phyloP scores from a whole-genome alignment of 2,329 filamentous ascomycete species.

The Penicillium sp. region DNA sequence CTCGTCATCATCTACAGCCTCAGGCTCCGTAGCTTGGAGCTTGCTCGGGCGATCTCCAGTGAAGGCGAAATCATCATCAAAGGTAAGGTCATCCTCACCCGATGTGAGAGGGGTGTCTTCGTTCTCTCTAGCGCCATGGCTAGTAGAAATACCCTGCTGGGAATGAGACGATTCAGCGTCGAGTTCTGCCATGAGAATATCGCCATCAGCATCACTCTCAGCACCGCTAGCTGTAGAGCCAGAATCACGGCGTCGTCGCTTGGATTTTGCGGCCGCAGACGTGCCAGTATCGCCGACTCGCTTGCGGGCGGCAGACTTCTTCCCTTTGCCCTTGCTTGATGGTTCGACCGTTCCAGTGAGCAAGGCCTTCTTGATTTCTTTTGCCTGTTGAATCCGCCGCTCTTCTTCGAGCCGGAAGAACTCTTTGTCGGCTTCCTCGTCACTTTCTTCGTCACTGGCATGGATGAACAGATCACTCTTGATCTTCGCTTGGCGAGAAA shows the following conservation, averaged over 20 bases:
- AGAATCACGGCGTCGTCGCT: slow-evolving; percentile 29
- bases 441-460: slow-evolving; percentile 84
- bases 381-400: slow-evolving; percentile 56
- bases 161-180: slow-evolving; percentile 17
- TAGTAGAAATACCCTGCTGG: slow-evolving; percentile 14
- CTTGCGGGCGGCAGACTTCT: slow-evolving; percentile 28
- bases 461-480: slow-evolving; percentile 82
- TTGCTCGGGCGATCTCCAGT: slow-evolving; percentile 24
- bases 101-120: slow-evolving; percentile 26
- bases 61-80: slow-evolving; percentile 35
- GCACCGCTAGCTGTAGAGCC: slow-evolving; percentile 11
- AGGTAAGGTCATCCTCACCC: slow-evolving; percentile 30
- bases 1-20: slow-evolving; percentile 28
- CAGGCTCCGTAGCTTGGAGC: slow-evolving; percentile 2
- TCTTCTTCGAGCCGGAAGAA: slow-evolving; percentile 78
- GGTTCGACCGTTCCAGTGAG: slow-evolving; percentile 36
- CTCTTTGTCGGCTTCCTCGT: slow-evolving; percentile 66
- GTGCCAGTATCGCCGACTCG: slow-evolving; percentile 26
- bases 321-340: slow-evolving; percentile 27
- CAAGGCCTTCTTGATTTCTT: slow-evolving; percentile 49
- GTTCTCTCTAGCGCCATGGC: slow-evolving; percentile 14
- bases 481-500: slow-evolving; percentile 73
- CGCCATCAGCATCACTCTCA: slow-evolving; percentile 27
- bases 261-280: slow-evolving; percentile 22
- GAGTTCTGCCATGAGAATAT: slow-evolving; percentile 30